These are phyloP conservation scores for Blastomyces percursus DNA, from an alignment of 2,329 filamentous ascomycete species.

Conservation along the genomic window DNA sequence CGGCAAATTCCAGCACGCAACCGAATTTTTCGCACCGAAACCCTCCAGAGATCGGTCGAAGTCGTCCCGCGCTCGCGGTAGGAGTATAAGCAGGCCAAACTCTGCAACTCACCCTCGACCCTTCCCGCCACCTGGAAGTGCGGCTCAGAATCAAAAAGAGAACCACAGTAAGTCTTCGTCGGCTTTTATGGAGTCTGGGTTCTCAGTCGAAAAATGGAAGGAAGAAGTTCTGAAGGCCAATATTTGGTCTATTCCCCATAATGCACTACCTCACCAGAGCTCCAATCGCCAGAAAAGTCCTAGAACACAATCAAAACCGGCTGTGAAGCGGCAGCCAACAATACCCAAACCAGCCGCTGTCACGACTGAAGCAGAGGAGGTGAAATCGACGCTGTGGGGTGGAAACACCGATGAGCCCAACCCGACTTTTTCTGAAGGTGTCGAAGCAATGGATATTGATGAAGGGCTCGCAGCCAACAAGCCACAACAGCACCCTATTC, in stretches of 20 bases:
- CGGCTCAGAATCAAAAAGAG: slow-evolving; percentile 10
- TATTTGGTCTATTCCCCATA: slow-evolving; percentile 24
- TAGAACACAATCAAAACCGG: slow-evolving; percentile 24
- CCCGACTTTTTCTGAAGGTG: slow-evolving; percentile 15
- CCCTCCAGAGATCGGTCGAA: slow-evolving; percentile 19
- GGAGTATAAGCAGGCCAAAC: slow-evolving; percentile 16
- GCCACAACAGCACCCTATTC: neutral
- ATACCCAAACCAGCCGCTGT: slow-evolving; percentile 27
- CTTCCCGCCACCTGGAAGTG: slow-evolving; percentile 13
- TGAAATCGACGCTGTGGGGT: slow-evolving; percentile 20
- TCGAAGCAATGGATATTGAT: slow-evolving; percentile 40
- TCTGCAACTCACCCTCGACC: slow-evolving; percentile 14
- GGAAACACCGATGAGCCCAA: slow-evolving; percentile 15
- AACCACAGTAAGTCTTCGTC: slow-evolving; percentile 16
- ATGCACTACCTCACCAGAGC: slow-evolving; percentile 20
- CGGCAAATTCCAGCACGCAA: slow-evolving; percentile 24
- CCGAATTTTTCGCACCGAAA: slow-evolving; percentile 28
- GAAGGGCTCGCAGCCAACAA: slow-evolving; percentile 22
- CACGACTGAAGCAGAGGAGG: slow-evolving; percentile 32
- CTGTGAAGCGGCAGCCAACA: slow-evolving; percentile 21
- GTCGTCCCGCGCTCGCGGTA: slow-evolving; percentile 17
- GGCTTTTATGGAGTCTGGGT: slow-evolving; percentile 27
- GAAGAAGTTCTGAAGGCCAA: slow-evolving; percentile 26
- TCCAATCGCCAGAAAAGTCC: slow-evolving; percentile 23
- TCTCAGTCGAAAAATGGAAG: slow-evolving; percentile 31